Evolutionary conservation across 768 basidiomycete species (phyloP), one percentile per base, ranked within the genome.

Genomic region (Serendipita indica): DNA sequence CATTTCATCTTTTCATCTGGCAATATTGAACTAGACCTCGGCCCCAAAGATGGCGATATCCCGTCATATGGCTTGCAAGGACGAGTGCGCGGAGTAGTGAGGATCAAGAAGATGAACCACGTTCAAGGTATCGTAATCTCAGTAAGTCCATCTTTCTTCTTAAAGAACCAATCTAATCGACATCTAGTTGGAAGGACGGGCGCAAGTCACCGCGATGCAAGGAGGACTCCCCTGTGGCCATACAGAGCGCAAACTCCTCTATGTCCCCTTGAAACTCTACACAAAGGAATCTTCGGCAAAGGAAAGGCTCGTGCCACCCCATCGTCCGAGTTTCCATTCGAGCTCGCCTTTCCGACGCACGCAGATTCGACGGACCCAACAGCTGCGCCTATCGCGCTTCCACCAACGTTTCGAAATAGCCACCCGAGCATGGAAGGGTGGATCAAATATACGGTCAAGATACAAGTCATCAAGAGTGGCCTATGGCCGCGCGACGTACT

Each of bases 391-490:
- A 54, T 18, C 22, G n/a, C 22, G 30, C 22, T 54, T n/a, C 49
- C 49, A 2, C 49, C 49, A 1, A 54, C 49, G 22, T 54, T 54
- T 32, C 49, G 49, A 20, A n/a, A 7, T 2, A 28, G 16, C 1
- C 49, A 54, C 30, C 49, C 49, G 4, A 22, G 20, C 1, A 54
- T 54, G 49, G 49, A 54, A n/a, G 49, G 49, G n/a, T 54, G 20
- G 20, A 30, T 54, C 49, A 25, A 32, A 25, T 54, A 54, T 32
- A 54, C 49, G 1, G 30, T 54, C 49, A 4, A n/a, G 12, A 28
- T 54, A 22, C 49, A 54, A 32, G 49, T 54, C 16, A 54, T 54
- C 49, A 54, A 54, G 30, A 5, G 20, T 27, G 49, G 49, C 30
- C 7, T 54, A 7, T 54, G 49, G 49, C 30, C 30, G n/a, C 49